phyloP scores from a whole-genome alignment of 805 yeast genomes.

The Sungouiella blattae region DNA sequence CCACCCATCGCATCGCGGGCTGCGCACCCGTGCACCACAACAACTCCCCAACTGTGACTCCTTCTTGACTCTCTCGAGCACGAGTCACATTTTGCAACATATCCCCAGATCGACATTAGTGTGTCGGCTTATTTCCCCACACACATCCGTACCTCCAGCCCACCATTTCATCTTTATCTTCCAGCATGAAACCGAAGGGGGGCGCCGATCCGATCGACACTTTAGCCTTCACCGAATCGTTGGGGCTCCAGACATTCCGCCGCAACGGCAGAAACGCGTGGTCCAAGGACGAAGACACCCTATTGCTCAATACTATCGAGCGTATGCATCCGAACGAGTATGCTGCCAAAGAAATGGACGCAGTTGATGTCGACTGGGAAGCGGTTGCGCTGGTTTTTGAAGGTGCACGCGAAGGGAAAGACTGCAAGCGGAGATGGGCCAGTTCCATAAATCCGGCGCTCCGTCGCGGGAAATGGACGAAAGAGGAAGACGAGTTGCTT shows the following conservation, averaged over 20 bases:
- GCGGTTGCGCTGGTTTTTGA: conserved; percentile 43
- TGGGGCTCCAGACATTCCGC: conserved; percentile 73
- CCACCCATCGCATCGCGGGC: no score
- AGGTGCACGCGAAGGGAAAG: conserved; percentile 61
- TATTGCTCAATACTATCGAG: conserved; percentile 41
- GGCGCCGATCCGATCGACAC: no score
- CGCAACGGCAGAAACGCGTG: conserved; percentile 64
- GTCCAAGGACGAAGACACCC: conserved; percentile 71
- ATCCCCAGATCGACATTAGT: no score
- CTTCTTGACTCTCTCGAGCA: no score
- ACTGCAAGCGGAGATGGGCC: conserved; percentile 84
- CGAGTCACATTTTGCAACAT: no score
- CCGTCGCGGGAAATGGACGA: conserved; percentile 83
- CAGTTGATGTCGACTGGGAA: conserved; percentile 61
- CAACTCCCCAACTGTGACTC: no score
- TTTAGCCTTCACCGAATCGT: conserved; percentile 59
- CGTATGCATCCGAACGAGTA: conserved; percentile 25
- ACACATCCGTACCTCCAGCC: no score
- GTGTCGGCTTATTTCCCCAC: no score
- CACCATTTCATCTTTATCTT: no score
- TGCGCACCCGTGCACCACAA: no score
- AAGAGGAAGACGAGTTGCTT: conserved; percentile 68
- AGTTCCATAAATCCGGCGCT: conserved; percentile 80
- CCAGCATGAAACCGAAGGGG: no score
- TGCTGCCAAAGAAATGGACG: conserved; percentile 20